Base-by-base conservation (phyloP, 2,329 filamentous ascomycete genomes). In the Didymella lethalis region DNA sequence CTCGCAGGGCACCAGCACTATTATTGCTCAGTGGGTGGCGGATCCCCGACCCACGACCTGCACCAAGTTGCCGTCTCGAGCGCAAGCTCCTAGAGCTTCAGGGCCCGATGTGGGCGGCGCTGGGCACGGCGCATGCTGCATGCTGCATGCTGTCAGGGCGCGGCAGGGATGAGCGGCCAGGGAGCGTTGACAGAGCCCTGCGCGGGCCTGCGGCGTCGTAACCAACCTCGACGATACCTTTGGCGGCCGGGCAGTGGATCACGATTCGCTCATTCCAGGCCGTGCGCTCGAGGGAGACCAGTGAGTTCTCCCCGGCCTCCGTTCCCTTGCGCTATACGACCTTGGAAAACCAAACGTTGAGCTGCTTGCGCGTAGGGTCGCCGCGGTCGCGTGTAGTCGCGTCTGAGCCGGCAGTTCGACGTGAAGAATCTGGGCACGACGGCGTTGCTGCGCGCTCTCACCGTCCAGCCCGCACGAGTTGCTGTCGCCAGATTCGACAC, bases 241-340 rank as follows among this genome's bases (percentile, higher is more conserved):
- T 46, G 57, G 54, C 58, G 16, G 32, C 48, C 40, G 59, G 62
- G 47, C 46, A 54, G 31, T 40, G 28, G 38, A 32, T 49, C 49
- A 50, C 67, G 57, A 69, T 68, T 69, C 67, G 70, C 61, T 60
- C 61, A 45, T 53, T 31, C 51, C 55, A 51, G 66, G 46, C 66
- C 65, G 67, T 65, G 59, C 62, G 41, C 60, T 29, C n/a, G 34
- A 58, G 54, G 57, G 63, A 54, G 55, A 54, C 64, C 64, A 61
- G 47, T 61, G 55, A 48, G 14, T 54, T 61, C 31, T 55, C 61
- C 60, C 64, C 64, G 64, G 66, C 62, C 45, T 43, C 28, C 16
- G 38, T 40, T 23, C 53, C 48, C 54, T 54, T 61, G 58, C 58
- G 53, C 58, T 31, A 54, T 31, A 54, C 40, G 41, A 38, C 48